Evolutionary conservation across 345 rosid species (phyloP).

Genomic region (Limnanthes douglasii): DNA sequence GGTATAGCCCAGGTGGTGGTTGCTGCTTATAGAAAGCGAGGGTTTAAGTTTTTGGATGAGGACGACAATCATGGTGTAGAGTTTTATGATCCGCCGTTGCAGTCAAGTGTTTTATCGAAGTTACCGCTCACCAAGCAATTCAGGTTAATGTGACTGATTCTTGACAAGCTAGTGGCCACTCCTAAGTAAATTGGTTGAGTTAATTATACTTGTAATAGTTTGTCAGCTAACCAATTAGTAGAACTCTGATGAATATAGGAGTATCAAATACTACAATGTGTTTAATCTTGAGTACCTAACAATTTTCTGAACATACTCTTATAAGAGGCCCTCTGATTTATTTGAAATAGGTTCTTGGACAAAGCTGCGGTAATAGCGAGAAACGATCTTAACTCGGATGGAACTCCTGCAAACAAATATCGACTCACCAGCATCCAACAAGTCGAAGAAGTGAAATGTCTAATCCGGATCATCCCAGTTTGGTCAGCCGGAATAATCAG

Average conservation of each 20-base stretch:
- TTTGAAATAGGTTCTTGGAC: constrained; percentile 22
- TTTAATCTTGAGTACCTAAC: no score
- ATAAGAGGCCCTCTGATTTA: background rate
- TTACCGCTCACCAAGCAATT: constrained; percentile 29
- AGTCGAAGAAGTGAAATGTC: constrained; percentile 25
- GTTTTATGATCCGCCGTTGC: constrained; percentile 38
- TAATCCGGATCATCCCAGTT: constrained; percentile 27
- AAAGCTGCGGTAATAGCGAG: constrained; percentile 20
- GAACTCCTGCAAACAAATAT: constrained; percentile 15
- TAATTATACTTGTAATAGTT: no score
- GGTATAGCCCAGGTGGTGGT: constrained; percentile 33
- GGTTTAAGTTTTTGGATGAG: constrained; percentile 14
- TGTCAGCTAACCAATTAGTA: background rate
- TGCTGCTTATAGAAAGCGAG: constrained; percentile 41
- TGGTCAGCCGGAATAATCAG: constrained; percentile 23
- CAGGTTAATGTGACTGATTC: constrained; percentile 18
- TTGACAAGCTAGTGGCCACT: no score
- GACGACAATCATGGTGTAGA: constrained; percentile 1
- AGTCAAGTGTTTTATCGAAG: constrained; percentile 14
- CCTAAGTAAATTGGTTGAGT: background rate
- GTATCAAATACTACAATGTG: background rate
- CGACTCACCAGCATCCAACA: constrained; percentile 20
- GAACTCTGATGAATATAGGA: background rate
- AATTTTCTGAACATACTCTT: no score
- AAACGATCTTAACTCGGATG: constrained; percentile 13